These are phyloP conservation scores for Alternaria atra DNA, from an alignment of 2,329 filamentous ascomycete species.

Conservation along the genomic window DNA sequence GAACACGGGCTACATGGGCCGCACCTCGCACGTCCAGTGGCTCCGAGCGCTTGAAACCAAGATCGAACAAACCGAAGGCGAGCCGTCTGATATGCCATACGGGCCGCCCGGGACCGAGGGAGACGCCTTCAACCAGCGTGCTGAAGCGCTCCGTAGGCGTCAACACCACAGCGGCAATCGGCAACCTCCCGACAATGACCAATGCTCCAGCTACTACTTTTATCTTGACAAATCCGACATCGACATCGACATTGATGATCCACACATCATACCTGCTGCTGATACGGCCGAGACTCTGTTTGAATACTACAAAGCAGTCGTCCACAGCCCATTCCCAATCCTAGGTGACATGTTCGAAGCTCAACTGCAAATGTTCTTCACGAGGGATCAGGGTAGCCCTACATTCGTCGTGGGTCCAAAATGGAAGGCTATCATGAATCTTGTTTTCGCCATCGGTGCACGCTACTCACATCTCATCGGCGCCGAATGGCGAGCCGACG, in stretches of 20 bases:
- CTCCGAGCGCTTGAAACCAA: conserved; percentile 25
- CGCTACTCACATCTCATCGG: conserved; percentile 41
- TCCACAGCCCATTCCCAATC: conserved; percentile 37
- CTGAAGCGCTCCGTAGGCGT: conserved; percentile 7
- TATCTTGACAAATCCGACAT: conserved; percentile 31
- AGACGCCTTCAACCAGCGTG: conserved; percentile 17
- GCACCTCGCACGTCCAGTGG: conserved; percentile 40
- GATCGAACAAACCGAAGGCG: conserved; percentile 10
- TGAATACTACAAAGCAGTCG: conserved; percentile 41
- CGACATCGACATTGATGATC: conserved; percentile 24
- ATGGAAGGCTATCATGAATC: no score
- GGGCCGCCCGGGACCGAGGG: conserved; percentile 28
- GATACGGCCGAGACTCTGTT: conserved; percentile 37
- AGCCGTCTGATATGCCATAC: conserved; percentile 14
- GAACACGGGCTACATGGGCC: conserved; percentile 38
- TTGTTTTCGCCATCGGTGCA: conserved; percentile 53
- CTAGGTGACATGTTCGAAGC: conserved; percentile 18
- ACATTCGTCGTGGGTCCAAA: no score
- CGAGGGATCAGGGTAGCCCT: conserved; percentile 1
- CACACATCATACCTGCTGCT: conserved; percentile 37
- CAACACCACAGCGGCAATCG: background rate
- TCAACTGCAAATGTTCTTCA: conserved; percentile 15
- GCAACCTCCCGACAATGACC: background rate
- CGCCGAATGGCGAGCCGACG: conserved; percentile 31
- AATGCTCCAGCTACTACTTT: conserved; percentile 31